Percentiles rank a stretch among this genome's conserved stretches.
phyloP scores from a whole-genome alignment of 2,329 filamentous ascomycete genomes.

The Plenodomus tracheiphilus region DNA sequence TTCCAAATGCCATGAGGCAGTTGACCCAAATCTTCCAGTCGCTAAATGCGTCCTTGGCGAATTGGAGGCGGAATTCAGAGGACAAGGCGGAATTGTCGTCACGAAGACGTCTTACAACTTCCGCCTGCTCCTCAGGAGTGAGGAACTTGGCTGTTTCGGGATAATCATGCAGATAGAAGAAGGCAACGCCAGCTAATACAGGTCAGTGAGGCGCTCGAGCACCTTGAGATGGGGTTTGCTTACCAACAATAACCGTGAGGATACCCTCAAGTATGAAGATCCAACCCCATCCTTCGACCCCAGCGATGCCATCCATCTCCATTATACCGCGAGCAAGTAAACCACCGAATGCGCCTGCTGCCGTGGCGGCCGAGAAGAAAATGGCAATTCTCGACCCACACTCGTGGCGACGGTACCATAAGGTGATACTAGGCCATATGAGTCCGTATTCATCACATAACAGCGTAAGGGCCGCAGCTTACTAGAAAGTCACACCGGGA shows the following conservation, averaged over 20 bases:
- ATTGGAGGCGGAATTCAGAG: background rate
- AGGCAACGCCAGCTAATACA: conserved; percentile 1
- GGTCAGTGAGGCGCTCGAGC: background rate
- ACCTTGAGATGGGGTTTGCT: background rate
- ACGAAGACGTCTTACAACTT: background rate
- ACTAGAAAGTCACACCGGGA: conserved; percentile 3
- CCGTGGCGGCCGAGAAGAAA: conserved; percentile 58
- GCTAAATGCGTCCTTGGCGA: conserved; percentile 4
- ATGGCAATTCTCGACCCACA: conserved; percentile 57
- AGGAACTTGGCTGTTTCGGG: conserved; percentile 6
- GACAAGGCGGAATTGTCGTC: conserved; percentile 3
- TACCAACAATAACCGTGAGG: conserved; percentile 1
- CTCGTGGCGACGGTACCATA: conserved; percentile 62
- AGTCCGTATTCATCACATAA: background rate
- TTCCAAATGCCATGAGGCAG: conserved; percentile 3
- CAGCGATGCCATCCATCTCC: conserved; percentile 60
- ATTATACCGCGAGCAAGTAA: conserved; percentile 57
- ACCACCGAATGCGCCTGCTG: conserved; percentile 61
- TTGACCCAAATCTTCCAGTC: conserved; percentile 8
- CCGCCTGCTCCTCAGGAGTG: background rate
- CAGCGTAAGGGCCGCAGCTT: conserved; percentile 12
- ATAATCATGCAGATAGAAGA: conserved; percentile 1
- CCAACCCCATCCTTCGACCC: conserved; percentile 7
- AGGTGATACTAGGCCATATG: conserved; percentile 54
- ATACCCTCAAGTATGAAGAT: conserved; percentile 2